Evolutionary conservation across 2,329 filamentous ascomycete genomes (phyloP), one percentile per base, ranked within the genome.

Genomic region (Thermoascus crustaceus): DNA sequence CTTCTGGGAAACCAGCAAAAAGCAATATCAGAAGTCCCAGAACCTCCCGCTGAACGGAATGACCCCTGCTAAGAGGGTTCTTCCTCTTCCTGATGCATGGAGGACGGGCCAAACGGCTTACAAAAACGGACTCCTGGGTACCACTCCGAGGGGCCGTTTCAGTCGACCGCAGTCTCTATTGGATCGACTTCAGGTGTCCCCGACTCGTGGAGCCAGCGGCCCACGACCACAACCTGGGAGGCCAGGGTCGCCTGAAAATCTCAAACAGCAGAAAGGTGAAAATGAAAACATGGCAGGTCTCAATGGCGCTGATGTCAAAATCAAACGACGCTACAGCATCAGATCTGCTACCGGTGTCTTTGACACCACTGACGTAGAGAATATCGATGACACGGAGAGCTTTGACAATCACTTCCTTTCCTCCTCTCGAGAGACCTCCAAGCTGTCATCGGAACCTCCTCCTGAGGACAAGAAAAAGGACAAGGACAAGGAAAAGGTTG

Each of bases 131-230:
- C 30, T 46, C 34, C 52, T 54, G 40, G 57, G 52, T 4, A 47
- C 49, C 21, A 62, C 58, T 1, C 58, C 59, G 6, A 53, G 57
- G 35, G 61, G 55, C 20, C 52, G 59, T 22, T 63, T 63, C 34
- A 63, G 60, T 31, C 60, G 58, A 4, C 58, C 58, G 32, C 58
- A 57, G n/a, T 59, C 58, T 20, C 53, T 60, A 7, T 50, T 61
- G 11, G 59, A 62, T 25, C 52, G 58, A 27, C 44, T 60, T 9
- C 58, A 62, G 31, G 43, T 54, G 10, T 61, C 59, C 20, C 59
- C 59, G 14, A 60, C 57, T 16, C 54, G 57, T 10, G 50, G 49
- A 16, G 43, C 47, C 11, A 49, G 51, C 23, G 53, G 51, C n/a
- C 47, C 50, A 18, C 49, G 50, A 26, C 45, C 53, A 10, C 57